Conservation (phyloP, 352 stramenopile genomes). For the Pythium utonaiense region DNA sequence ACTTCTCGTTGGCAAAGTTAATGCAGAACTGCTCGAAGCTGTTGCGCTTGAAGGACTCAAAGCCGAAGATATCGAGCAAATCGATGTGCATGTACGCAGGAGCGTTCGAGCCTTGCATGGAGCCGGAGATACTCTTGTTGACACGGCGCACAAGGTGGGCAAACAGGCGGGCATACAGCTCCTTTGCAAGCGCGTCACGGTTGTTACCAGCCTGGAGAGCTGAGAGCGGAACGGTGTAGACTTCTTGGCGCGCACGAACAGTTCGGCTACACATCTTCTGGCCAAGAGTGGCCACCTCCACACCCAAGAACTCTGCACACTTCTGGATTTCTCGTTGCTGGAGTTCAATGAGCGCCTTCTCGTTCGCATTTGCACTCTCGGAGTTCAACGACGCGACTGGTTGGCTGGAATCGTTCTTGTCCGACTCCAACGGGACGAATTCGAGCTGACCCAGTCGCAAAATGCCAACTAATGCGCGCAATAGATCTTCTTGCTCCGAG, state of each 20-base stretch:
- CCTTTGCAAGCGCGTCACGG: constrained; percentile 94
- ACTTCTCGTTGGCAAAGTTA: constrained; percentile 95
- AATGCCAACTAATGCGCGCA: constrained; percentile 70
- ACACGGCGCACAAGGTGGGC: constrained; percentile 90
- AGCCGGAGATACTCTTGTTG: constrained; percentile 79
- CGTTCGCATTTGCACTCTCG: constrained; percentile 1
- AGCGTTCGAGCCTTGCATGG: constrained; percentile 26
- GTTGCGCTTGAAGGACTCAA: constrained; percentile 93
- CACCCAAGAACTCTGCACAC: constrained; percentile 63
- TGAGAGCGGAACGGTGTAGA: constrained; percentile 78
- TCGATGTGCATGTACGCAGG: constrained; percentile 86
- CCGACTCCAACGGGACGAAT: constrained; percentile 71
- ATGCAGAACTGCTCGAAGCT: constrained; percentile 96
- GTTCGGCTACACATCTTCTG: constrained; percentile 79
- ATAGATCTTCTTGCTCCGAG: constrained; percentile 68
- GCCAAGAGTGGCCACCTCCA: constrained; percentile 55
- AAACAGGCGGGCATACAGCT: constrained; percentile 94
- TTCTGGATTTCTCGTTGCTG: constrained; percentile 61
- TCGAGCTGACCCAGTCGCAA: constrained; percentile 79
- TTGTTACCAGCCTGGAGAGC: constrained; percentile 75
- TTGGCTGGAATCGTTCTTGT: constrained; percentile 73
- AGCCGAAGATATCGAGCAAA: constrained; percentile 97
- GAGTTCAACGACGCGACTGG: constrained; percentile 47
- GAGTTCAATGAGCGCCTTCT: constrained; percentile 36
- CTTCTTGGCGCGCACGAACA: constrained; percentile 76